Base-by-base conservation (phyloP, 352 stramenopile species). In the Thalassiosira exigua region DNA sequence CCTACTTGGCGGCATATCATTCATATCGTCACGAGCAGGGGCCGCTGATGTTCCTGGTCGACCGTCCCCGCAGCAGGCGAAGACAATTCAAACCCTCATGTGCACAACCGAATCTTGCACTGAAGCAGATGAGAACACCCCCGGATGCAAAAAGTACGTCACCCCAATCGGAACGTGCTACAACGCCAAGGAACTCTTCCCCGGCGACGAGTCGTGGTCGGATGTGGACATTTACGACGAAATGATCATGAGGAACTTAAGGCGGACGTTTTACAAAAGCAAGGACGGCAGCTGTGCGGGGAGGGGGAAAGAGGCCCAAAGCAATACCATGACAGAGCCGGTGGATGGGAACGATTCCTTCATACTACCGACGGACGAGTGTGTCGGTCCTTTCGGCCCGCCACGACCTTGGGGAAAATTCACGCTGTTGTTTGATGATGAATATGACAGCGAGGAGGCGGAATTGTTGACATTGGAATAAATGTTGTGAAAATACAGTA, bases 331-430 rank as follows among this genome's bases (percentile, higher is more conserved):
- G 4, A 14, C 51, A 17, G 3, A 52, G 24, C 4, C n/a, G 30
- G 29, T 17, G 36, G 32, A 61, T 32, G 48, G 41, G 26, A 64
- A 82, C 44, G 74, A 89, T 77, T 65, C 50, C 11, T 90, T 87
- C 54, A 32, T 75, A 48, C 67, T 91, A 9, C 84, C 84, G 12
- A 66, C 90, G 26, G 69, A 83, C 58, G 41, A 57, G 33, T 92
- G 86, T 58, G 79, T 91, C 27, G 86, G 86, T 41, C 86, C 86
- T 11, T 92, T 90, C 78, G 84, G 86, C 30, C 12, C 29, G 26
- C 86, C 86, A 21, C 42, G 86, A 41, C 86, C 86, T 19, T 92
- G 86, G 86, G 86, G 86, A 4, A 86, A 64, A 41, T 90, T 91
- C 77, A 68, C 73, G 24, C 61, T 81, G 62, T 30, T 80, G 29